Percentiles rank a stretch among this genome's conserved stretches.
Evolutionary conservation across 805 yeast species (phyloP).

Genomic region (Lipomyces chichibuensis): DNA sequence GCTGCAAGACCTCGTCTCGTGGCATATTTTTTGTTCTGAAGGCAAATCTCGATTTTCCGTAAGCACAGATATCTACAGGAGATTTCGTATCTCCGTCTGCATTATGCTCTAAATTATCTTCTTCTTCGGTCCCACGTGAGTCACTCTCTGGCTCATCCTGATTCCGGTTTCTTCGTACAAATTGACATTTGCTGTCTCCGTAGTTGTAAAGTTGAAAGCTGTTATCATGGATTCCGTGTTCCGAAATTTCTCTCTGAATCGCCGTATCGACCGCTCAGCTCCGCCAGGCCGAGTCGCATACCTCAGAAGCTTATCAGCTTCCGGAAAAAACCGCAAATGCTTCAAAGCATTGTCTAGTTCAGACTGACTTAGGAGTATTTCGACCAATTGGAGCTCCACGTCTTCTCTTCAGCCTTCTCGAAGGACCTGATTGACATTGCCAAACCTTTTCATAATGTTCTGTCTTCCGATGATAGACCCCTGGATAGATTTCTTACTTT

Average conservation of each 20-base stretch:
- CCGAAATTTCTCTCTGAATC: conserved; percentile 3
- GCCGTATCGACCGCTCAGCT: background rate
- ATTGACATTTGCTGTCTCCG: too few relatives aligned
- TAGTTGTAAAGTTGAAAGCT: too few relatives aligned
- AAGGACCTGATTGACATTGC: background rate
- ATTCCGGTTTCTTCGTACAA: too few relatives aligned
- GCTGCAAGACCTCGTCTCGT: too few relatives aligned
- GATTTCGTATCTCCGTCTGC: too few relatives aligned
- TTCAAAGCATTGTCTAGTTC: background rate
- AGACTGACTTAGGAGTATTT: background rate
- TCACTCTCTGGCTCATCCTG: too few relatives aligned
- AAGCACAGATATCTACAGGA: too few relatives aligned
- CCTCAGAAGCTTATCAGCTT: background rate
- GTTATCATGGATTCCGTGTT: too few relatives aligned
- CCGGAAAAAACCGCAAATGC: background rate
- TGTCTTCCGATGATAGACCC: conserved; percentile 4
- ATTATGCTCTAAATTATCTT: too few relatives aligned
- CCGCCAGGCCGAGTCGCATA: background rate
- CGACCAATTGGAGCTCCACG: conserved; percentile 2
- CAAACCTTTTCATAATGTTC: background rate
- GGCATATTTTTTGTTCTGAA: too few relatives aligned
- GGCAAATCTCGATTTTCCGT: too few relatives aligned
- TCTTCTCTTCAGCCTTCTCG: background rate
- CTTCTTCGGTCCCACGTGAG: too few relatives aligned
- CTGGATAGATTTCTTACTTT: background rate